Conservation (phyloP, 2,329 filamentous ascomycete genomes). For the Orbilia ellipsospora region DNA sequence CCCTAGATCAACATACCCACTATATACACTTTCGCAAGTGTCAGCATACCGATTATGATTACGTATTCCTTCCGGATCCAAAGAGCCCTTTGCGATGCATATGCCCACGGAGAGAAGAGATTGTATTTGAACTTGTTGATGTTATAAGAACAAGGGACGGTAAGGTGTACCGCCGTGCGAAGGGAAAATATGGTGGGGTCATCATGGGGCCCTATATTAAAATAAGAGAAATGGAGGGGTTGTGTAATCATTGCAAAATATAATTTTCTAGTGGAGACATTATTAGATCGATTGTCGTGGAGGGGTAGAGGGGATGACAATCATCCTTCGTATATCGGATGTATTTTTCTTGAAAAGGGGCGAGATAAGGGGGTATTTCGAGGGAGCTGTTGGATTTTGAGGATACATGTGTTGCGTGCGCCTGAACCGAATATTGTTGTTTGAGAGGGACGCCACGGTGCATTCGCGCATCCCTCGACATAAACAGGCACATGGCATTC, state of each 20-base stretch:
- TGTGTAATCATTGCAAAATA: constrained; percentile 16
- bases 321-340: too few relatives aligned
- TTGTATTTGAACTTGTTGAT: constrained; percentile 15
- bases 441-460: too few relatives aligned
- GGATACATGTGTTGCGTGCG: too few relatives aligned
- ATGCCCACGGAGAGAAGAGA: constrained; percentile 18
- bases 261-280: too few relatives aligned
- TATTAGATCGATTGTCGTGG: too few relatives aligned
- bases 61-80: constrained; percentile 25
- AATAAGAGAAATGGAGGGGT: constrained; percentile 19
- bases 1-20: constrained; percentile 32
- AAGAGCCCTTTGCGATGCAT: constrained; percentile 14
- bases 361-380: too few relatives aligned
- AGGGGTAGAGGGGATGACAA: too few relatives aligned
- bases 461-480: too few relatives aligned
- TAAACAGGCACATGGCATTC: too few relatives aligned
- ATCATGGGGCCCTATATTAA: constrained; percentile 32
- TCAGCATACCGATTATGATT: constrained; percentile 5
- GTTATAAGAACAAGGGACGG: constrained; percentile 1
- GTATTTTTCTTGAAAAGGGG: too few relatives aligned
- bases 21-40: constrained; percentile 19
- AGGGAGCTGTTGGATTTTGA: too few relatives aligned
- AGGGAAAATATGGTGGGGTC: not conserved
- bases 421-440: too few relatives aligned
- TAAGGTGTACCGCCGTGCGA: constrained; percentile 1